Base-by-base conservation (phyloP, 106 monocot species). In the Platanthera guangdongensis region DNA sequence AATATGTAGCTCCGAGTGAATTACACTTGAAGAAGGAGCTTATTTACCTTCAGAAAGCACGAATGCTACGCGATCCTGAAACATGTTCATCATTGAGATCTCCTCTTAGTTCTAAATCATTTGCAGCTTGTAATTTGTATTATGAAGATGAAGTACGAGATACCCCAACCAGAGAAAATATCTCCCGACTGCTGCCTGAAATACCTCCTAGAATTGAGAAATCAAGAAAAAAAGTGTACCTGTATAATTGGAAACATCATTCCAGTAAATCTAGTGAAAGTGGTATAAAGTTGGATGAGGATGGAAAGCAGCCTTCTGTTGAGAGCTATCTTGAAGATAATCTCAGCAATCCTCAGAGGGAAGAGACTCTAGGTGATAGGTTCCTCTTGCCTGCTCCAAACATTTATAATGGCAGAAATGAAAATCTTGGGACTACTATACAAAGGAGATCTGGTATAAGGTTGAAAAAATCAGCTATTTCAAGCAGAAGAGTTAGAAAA, bases 11-110 rank as follows among this genome's bases (percentile, higher is more conserved):
- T 46, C 93, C 96, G 45, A 97, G 96, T 83, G 89, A 91, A 77
- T 90, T 97, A 76, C 97, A 94, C 78, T 85, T 97, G 82, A 97
- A 90, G 74, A 97, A 94, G 82, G 91, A 94, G 78, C 91, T 97
- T 52, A 89, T 80, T 21, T 82, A 80, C 25, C 81, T 93, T 50
- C 80, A 78, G 8, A 97, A 90, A 78, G 84, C 97, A 57, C 89
- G 94, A 9, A 88, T 79, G 75, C 67, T 97, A 48, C 91, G 89
- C 21, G 97, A 97, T 55, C 97, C 97, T 47, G 91, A 89, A 83
- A 97, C 94, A 54, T 88, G 93, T 74, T 94, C 97, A 47, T 94
- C 91, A 46, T 93, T 88, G 85, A 90, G 91, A 69, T 94, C 97
- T 54, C 88, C 87, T 77, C 79, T 94, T 74, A 89, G 83, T 75